Conservation (phyloP, 768 basidiomycete species). For the Amanita rubescens region DNA sequence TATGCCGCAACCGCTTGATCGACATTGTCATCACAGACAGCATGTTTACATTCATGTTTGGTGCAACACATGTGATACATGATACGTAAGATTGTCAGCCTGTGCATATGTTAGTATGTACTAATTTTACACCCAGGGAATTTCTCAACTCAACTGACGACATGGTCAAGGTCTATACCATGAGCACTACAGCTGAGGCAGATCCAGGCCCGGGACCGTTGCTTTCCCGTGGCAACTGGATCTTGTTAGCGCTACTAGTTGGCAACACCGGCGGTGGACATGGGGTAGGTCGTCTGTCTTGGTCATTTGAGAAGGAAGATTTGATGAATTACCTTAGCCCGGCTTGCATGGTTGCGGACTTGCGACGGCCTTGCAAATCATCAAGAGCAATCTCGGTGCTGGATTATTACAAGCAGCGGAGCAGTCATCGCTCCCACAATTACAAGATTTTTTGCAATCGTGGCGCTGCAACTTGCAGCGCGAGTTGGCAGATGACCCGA, state of each 20-base stretch:
- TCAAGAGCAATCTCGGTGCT: not conserved
- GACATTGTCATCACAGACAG: not conserved
- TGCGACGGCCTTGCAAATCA: not conserved
- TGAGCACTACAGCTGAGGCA: not conserved
- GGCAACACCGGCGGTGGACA: not conserved
- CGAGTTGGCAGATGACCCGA: not conserved
- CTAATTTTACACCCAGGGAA: not conserved
- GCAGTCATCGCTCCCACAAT: not conserved
- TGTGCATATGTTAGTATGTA: not conserved
- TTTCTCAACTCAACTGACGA: not conserved
- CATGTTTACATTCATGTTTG: not conserved
- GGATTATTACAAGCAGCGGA: not conserved
- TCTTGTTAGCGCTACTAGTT: not conserved
- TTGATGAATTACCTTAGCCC: not conserved
- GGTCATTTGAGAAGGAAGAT: not conserved
- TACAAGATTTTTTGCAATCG: not conserved
- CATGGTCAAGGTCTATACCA: not conserved
- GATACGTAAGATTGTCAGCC: not conserved
- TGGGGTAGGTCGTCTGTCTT: not conserved
- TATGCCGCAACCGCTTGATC: no score
- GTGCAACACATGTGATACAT: not conserved
- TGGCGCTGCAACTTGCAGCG: not conserved
- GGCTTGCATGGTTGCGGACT: not conserved
- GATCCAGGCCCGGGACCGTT: not conserved
- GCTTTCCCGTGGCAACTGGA: not conserved